Conservation (phyloP, 2,329 filamentous ascomycete genomes). For the Pyrenophora seminiperda region DNA sequence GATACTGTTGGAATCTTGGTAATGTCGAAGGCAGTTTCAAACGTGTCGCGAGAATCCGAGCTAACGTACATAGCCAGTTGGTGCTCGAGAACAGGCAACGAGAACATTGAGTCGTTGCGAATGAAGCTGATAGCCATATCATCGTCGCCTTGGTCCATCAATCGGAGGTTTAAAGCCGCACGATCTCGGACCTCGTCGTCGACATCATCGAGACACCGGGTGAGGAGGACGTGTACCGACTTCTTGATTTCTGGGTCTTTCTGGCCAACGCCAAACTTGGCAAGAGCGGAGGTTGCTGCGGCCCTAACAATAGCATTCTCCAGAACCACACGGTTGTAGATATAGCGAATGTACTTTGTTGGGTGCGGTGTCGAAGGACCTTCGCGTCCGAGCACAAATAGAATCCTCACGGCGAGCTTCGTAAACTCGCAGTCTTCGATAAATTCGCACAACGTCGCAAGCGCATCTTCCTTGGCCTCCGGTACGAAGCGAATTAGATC, state of each 20-base stretch:
- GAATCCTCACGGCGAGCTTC: conserved; percentile 91
- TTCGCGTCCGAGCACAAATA: conserved; percentile 92
- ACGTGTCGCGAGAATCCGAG: conserved; percentile 84
- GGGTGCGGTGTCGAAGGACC: conserved; percentile 94
- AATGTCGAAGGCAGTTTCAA: conserved; percentile 86
- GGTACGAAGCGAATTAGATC: conserved; percentile 99
- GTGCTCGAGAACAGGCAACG: conserved; percentile 91
- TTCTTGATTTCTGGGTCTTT: conserved; percentile 96
- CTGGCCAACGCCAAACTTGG: conserved; percentile 94
- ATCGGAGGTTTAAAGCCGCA: conserved; percentile 85
- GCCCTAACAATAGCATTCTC: conserved; percentile 97
- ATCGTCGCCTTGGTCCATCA: conserved; percentile 88
- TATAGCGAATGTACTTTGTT: conserved; percentile 98
- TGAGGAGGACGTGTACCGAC: conserved; percentile 90
- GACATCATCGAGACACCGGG: conserved; percentile 91
- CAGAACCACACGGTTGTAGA: conserved; percentile 96
- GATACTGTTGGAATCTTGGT: conserved; percentile 90
- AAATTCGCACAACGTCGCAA: conserved; percentile 96
- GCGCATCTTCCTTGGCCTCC: conserved; percentile 78
- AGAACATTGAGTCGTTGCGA: conserved; percentile 96
- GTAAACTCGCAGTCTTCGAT: conserved; percentile 99
- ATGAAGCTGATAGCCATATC: conserved; percentile 86
- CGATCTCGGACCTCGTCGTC: conserved; percentile 98
- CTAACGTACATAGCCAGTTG: conserved; percentile 98
- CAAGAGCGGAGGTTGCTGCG: conserved; percentile 90